These are phyloP conservation scores for Diaporthe sp. DNA, from an alignment of 2,329 filamentous ascomycete species.

Conservation along the genomic window DNA sequence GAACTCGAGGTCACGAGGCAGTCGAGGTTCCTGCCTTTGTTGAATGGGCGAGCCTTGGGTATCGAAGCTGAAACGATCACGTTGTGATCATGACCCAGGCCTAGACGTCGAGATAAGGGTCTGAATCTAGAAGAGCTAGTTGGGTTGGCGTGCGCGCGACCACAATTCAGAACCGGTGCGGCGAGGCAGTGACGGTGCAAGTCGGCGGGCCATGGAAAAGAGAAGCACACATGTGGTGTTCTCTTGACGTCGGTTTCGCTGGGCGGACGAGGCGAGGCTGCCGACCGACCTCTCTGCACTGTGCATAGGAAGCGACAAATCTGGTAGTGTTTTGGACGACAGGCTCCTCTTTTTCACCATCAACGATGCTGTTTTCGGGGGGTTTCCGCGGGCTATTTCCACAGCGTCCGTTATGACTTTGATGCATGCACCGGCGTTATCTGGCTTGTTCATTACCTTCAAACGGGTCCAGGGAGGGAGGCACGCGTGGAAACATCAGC, in stretches of 20 bases:
- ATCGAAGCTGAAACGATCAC: background rate
- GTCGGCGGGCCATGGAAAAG: background rate
- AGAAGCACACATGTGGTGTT: background rate
- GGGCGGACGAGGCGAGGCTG: background rate
- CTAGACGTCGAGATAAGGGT: background rate
- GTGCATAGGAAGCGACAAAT: background rate
- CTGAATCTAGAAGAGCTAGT: background rate
- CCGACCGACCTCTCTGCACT: background rate
- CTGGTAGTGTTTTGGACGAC: slow-evolving; percentile 13
- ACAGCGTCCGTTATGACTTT: slow-evolving; percentile 24
- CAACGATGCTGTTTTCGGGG: background rate
- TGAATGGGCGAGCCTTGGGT: background rate
- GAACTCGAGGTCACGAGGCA: background rate
- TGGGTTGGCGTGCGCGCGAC: background rate
- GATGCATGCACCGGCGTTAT: slow-evolving; percentile 23
- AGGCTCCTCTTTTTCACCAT: background rate
- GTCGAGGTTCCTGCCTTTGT: background rate
- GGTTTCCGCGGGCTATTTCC: background rate
- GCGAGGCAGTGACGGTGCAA: background rate
- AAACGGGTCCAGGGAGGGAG: background rate
- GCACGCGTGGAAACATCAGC: slow-evolving; percentile 8
- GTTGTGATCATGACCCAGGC: background rate
- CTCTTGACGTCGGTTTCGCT: background rate
- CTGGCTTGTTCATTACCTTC: background rate
- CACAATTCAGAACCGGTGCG: background rate